These are phyloP conservation scores for Chytriomyces confervae DNA, from an alignment of 192 early-diverging fungal genomes.

Conservation along the genomic window DNA sequence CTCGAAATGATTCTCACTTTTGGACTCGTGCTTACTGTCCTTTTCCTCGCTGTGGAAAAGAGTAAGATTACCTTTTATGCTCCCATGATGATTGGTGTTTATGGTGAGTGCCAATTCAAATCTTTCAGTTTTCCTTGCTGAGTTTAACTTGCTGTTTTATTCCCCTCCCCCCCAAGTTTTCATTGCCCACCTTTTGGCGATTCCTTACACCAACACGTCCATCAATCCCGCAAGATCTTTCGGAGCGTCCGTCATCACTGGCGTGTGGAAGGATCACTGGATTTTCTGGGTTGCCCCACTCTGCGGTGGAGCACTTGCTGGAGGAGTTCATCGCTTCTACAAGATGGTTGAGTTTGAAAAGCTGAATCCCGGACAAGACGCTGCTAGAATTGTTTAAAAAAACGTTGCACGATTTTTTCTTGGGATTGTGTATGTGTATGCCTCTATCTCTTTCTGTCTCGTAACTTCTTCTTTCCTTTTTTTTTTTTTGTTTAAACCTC, in stretches of 20 bases:
- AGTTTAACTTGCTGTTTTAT: conserved; percentile 20
- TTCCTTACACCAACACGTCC: conserved; percentile 57
- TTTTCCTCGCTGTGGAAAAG: conserved; percentile 55
- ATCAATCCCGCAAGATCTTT: conserved; percentile 74
- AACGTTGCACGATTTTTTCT: background rate
- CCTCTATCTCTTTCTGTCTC: too few relatives aligned
- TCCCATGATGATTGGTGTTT: conserved; percentile 49
- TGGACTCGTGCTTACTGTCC: conserved; percentile 46
- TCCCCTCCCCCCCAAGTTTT: conserved; percentile 37
- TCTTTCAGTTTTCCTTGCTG: background rate
- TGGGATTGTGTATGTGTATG: too few relatives aligned
- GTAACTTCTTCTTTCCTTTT: too few relatives aligned
- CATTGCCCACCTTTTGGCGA: conserved; percentile 45
- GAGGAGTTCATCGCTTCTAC: conserved; percentile 35
- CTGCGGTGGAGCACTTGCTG: conserved; percentile 53
- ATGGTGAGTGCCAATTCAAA: conserved; percentile 12
- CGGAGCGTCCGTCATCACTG: conserved; percentile 60
- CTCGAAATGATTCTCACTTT: conserved; percentile 52
- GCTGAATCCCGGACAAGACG: conserved; percentile 49
- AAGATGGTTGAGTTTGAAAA: conserved; percentile 38
- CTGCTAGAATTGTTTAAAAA: conserved; percentile 20
- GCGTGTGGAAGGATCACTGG: conserved; percentile 58
- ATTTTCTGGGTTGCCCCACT: conserved; percentile 71
- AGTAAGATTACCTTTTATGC: conserved; percentile 46
- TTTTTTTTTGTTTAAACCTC: too few relatives aligned